phyloP scores from a whole-genome alignment of 1,284 basidiomycete species.

The Heterobasidion parviporum region DNA sequence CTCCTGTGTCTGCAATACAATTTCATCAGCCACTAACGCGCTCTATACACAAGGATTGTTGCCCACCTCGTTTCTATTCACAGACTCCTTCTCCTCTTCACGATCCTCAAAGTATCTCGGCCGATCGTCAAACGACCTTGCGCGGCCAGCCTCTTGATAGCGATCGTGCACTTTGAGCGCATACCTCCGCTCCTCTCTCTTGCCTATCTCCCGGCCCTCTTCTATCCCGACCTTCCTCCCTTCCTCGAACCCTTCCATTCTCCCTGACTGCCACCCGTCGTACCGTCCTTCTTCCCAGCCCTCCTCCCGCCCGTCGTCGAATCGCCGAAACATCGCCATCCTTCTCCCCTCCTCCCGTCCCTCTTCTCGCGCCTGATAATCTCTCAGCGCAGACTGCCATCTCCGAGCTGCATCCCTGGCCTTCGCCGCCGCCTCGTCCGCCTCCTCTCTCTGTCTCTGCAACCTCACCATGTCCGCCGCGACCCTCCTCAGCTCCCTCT shows the following conservation, averaged over 20 bases:
- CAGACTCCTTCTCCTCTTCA: neutral
- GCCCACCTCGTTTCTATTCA: neutral
- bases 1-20: neutral
- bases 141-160: neutral
- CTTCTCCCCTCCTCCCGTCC: constrained; percentile 33
- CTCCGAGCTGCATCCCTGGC: constrained; percentile 38
- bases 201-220: constrained; percentile 32
- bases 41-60: neutral
- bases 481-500: constrained; percentile 38
- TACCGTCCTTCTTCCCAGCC: constrained; percentile 34
- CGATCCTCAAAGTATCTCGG: neutral
- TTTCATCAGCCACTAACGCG: neutral
- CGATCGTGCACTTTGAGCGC: constrained; percentile 47
- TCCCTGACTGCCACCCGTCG: constrained; percentile 37
- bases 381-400: constrained; percentile 38
- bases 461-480: constrained; percentile 33
- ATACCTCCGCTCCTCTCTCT: constrained; percentile 39
- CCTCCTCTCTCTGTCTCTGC: constrained; percentile 36
- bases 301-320: constrained; percentile 32
- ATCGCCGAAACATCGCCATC: constrained; percentile 28
- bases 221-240: constrained; percentile 31
- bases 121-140: neutral
- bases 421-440: constrained; percentile 37
- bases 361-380: constrained; percentile 38
- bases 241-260: constrained; percentile 35